These are phyloP conservation scores for Calamus simplicifolius DNA, from an alignment of 176 grass and related monocot genomes.

Conservation along the genomic window DNA sequence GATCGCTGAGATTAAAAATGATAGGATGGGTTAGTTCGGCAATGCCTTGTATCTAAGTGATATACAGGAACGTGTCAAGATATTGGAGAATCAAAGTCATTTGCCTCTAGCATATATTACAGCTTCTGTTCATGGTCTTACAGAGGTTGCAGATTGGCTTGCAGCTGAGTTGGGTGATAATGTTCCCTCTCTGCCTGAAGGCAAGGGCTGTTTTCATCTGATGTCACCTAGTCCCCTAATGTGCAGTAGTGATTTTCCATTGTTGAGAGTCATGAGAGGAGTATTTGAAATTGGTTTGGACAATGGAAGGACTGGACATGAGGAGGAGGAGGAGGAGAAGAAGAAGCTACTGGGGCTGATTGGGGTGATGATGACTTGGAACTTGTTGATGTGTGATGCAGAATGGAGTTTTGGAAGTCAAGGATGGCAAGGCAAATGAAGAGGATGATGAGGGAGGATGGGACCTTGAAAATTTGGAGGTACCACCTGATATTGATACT, in stretches of 20 bases:
- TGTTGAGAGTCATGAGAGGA: slow-evolving; percentile 80
- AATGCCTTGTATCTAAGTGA: slow-evolving; percentile 86
- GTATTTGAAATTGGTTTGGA: slow-evolving; percentile 86
- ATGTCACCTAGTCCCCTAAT: slow-evolving; percentile 62
- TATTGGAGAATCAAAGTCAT: slow-evolving; percentile 81
- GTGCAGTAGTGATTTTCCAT: slow-evolving; percentile 77
- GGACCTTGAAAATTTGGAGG: slow-evolving; percentile 92
- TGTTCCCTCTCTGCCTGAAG: slow-evolving; percentile 61
- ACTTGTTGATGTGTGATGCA: slow-evolving; percentile 56
- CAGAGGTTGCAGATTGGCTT: slow-evolving; percentile 62
- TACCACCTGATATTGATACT: slow-evolving; percentile 69
- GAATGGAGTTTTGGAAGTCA: slow-evolving; percentile 48
- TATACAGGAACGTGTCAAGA: slow-evolving; percentile 70
- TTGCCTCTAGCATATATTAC: slow-evolving; percentile 88
- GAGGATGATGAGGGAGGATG: slow-evolving; percentile 67
- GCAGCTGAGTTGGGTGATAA: slow-evolving; percentile 78
- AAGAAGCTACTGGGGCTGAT: slow-evolving; percentile 67
- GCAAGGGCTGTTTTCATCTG: slow-evolving; percentile 51
- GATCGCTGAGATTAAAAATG: slow-evolving; percentile 73
- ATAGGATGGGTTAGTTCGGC: slow-evolving; percentile 84
- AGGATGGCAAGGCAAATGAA: slow-evolving; percentile 54
- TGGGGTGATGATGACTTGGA: slow-evolving; percentile 91
- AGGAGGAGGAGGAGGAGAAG: slow-evolving; percentile 39
- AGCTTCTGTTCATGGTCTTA: slow-evolving; percentile 71
- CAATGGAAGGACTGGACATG: slow-evolving; percentile 41